These are phyloP conservation scores for Discostella stelligeroides DNA, from an alignment of 108 stramenopile genomes.

Conservation along the genomic window DNA sequence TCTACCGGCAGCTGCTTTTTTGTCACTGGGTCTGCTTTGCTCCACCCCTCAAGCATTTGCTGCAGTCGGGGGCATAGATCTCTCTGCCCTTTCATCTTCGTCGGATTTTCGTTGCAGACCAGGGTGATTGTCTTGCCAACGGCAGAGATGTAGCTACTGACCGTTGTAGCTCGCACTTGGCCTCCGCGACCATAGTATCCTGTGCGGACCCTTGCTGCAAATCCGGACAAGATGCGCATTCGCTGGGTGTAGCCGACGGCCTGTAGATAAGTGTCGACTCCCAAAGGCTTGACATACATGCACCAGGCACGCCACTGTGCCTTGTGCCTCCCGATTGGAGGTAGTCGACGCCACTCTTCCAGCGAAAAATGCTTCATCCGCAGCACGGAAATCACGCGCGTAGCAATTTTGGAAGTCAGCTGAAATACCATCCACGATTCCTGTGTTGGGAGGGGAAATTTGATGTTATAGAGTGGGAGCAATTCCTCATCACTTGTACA, in stretches of 20 bases:
- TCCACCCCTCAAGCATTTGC: neutral
- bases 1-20: constrained; percentile 20
- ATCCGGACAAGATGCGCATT: constrained; percentile 4
- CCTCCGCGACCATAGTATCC: constrained; percentile 3
- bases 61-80: neutral
- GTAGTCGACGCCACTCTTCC: constrained; percentile 9
- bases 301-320: neutral
- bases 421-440: constrained; percentile 1
- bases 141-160: constrained; percentile 9
- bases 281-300: constrained; percentile 2
- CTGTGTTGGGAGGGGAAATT: neutral
- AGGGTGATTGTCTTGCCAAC: constrained; percentile 17
- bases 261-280: constrained; percentile 8
- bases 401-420: neutral
- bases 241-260: neutral
- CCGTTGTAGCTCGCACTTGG: constrained; percentile 16
- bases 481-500: neutral
- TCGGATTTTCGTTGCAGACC: constrained; percentile 3
- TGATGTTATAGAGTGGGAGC: neutral
- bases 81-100: neutral
- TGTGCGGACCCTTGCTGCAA: constrained; percentile 1
- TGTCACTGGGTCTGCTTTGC: constrained; percentile 20
- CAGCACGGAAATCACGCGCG: too few species aligned
- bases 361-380: neutral
- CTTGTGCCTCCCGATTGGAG: neutral